Evolutionary conservation across 176 grass and related monocot species (phyloP), one percentile per base, ranked within the genome.

Genomic region (Juncus effusus): DNA sequence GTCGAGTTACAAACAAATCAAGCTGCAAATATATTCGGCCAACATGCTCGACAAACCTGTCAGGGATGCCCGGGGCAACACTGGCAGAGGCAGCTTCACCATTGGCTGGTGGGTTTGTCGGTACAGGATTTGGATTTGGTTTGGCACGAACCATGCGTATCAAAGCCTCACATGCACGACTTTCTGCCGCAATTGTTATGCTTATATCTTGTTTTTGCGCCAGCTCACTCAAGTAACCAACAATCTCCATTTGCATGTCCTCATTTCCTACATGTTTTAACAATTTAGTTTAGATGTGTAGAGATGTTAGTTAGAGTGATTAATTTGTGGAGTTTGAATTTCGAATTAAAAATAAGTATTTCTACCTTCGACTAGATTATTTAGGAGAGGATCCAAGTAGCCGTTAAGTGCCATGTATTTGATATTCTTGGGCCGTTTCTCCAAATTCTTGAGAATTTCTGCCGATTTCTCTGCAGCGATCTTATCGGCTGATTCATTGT

Each of bases 231-330:
- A 99, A 88, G 76, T 99, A 99, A 61, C 81, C 67, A 4, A 87
- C 94, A 88, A 99, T 99, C 78, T 93, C 81, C 81, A 87, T 90
- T 69, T 93, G 94, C 36, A 86, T 81, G 47, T 90, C 80, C 79
- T 93, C 94, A 15, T 80, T 69, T 8, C 88, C 94, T 86, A 75
- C 63, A 9, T 99, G 85, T 38, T 67, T 74, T 71, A 42, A 28
- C 1, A 75, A 49, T 11, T 70, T 62, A 10, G 63, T 70, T 50
- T 38, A 60, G 36, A 36, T 65, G 52, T 38, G 40, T 64, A 54
- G 38, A 57, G 66, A 40, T 28, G 10, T 78, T 10, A 51, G 44
- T 41, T 28, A 38, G 44, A 3, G 7, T 69, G 50, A n/a, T 72
- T 28, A 13, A 11, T 14, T 77, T 77, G 47, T 63, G 37, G 50